phyloP scores from a whole-genome alignment of 257 asterid genomes.

The Nicotiana paniculata region DNA sequence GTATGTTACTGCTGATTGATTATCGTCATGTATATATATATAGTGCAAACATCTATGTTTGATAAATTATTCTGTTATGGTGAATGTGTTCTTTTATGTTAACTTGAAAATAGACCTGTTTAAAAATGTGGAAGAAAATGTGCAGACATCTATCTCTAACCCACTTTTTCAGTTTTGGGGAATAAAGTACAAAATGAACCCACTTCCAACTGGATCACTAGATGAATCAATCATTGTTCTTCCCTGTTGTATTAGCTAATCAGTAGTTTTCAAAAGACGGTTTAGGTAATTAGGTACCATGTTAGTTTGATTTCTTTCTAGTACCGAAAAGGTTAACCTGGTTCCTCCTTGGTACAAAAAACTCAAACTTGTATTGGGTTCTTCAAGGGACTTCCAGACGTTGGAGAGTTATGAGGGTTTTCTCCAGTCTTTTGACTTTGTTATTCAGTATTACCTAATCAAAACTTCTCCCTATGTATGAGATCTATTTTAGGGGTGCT shows the following conservation, averaged over 20 bases:
- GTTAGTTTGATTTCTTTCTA: background rate
- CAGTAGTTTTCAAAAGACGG: background rate
- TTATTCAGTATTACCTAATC: background rate
- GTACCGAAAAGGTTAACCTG: background rate
- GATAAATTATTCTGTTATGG: background rate
- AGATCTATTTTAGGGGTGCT: background rate
- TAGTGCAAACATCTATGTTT: background rate
- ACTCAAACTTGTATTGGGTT: background rate
- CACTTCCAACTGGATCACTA: background rate
- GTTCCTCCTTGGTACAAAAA: background rate
- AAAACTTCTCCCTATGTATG: background rate
- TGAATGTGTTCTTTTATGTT: background rate
- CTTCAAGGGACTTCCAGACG: background rate
- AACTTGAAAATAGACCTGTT: background rate
- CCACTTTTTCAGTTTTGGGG: background rate
- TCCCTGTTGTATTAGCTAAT: background rate
- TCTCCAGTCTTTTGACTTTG: background rate
- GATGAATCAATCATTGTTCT: background rate
- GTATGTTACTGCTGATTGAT: slow-evolving; percentile 28
- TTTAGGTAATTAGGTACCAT: background rate
- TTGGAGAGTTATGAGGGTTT: background rate
- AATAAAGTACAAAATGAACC: background rate
- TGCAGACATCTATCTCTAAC: background rate
- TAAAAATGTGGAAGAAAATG: background rate
- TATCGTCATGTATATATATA: background rate